Evolutionary conservation across 495 filamentous ascomycete species (phyloP).

Genomic region (Talaromyces stipitatus): DNA sequence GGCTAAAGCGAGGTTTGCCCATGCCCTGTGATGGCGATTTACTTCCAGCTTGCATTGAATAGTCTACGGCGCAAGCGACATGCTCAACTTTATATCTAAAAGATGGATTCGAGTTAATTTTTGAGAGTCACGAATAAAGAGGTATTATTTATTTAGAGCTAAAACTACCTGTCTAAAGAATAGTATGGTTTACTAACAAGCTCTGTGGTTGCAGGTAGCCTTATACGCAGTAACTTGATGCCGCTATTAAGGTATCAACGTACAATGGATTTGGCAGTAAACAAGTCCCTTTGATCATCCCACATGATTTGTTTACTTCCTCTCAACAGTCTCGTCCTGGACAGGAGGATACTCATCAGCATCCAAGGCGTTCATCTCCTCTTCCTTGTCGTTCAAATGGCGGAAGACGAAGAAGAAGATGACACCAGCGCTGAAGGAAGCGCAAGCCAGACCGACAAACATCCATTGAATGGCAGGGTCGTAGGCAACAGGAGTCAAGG

Average conservation of each 20-base stretch:
- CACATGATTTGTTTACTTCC: neutral
- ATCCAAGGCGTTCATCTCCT: conserved; percentile 42
- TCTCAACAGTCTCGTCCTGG: neutral
- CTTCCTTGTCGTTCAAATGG: conserved; percentile 37
- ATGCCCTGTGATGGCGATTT: too few species aligned
- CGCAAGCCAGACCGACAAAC: conserved; percentile 53
- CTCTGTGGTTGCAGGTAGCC: too few species aligned
- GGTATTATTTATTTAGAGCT: too few species aligned
- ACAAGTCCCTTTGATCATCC: neutral
- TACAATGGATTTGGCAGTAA: neutral
- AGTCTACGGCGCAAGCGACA: too few species aligned
- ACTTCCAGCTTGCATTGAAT: too few species aligned
- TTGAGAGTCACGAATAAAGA: too few species aligned
- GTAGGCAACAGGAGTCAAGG: conserved; percentile 56
- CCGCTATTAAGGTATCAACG: neutral
- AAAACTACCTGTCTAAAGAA: too few species aligned
- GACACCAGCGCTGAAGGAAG: conserved; percentile 32
- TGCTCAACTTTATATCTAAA: too few species aligned
- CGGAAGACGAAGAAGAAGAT: conserved; percentile 39
- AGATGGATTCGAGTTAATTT: too few species aligned
- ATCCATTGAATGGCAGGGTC: conserved; percentile 67
- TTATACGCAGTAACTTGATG: too few species aligned
- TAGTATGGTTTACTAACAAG: too few species aligned
- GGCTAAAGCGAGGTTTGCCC: too few species aligned
- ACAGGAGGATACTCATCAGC: conserved; percentile 15